Base-by-base conservation (phyloP, 352 stramenopile genomes). In the Phytophthora hybrid region DNA sequence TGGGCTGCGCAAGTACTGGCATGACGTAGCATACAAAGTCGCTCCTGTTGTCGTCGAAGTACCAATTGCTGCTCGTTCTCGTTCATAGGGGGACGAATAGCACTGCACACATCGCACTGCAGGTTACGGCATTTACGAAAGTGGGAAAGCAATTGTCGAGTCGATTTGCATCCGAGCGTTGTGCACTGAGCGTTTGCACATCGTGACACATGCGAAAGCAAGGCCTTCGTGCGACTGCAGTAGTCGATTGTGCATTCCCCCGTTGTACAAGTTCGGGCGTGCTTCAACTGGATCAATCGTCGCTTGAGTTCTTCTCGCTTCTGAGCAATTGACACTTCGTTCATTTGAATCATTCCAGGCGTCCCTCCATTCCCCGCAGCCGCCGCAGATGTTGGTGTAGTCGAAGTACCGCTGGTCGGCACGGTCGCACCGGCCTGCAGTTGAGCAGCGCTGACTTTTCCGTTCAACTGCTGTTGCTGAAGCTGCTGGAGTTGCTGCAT, bases 151-250 rank as follows among this genome's bases (percentile, higher is more conserved):
- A 97, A 70, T 63, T 96, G 90, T 5, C 90, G 82, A 26, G 90
- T 97, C 23, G 90, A 97, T 68, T 97, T 97, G 71, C 90, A 97
- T 1, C 90, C 90, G 53, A 97, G 91, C 5, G 88, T 95, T n/a
- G 83, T 92, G 54, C 90, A 97, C 46, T 95, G 84, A 0, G 90
- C 87, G 51, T 97, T 92, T 4, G 90, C 88, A 73, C 90, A 97
- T 4, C 88, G 86, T 18, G 88, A 95, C 6, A 97, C 90, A 51
- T 97, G 90, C 26, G 84, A 83, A 29, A 97, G 67, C 32, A 97
- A 75, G 4, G 88, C 85, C 61, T 95, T 97, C 5, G 88, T 94
- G 31, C 89, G 86, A 32, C 76, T 89, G 63, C 90, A 97, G 54
- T 95, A 95, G 64, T 93, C 88, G n/a, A 94, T 89, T 2, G 69